Conservation (phyloP, 306 rosid genomes). For the Begonia peltatifolia region DNA sequence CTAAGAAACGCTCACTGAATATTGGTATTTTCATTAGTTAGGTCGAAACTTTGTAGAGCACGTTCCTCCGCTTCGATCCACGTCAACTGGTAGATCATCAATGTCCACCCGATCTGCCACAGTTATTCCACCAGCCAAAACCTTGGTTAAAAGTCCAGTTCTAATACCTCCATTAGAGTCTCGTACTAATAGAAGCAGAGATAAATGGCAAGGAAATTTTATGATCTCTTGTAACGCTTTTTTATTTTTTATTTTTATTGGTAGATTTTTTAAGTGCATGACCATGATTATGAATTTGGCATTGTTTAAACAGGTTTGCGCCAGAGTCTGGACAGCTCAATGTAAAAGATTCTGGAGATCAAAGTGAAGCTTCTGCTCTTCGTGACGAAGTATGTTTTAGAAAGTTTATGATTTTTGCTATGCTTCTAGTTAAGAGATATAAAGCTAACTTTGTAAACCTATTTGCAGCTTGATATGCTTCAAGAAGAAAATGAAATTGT, state of each 20-base stretch:
- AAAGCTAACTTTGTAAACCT: conserved; percentile 15
- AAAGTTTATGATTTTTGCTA: too few relatives aligned
- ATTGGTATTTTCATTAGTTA: conserved; percentile 36
- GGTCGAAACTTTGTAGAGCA: conserved; percentile 94
- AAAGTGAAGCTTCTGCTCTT: conserved; percentile 86
- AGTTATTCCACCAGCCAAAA: conserved; percentile 38
- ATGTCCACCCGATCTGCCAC: conserved; percentile 48
- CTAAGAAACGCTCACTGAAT: too few relatives aligned
- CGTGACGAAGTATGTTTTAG: conserved; percentile 68
- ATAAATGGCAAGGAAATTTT: conserved; percentile 36
- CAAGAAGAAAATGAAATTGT: conserved; percentile 64
- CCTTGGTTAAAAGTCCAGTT: conserved; percentile 48
- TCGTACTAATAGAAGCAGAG: conserved; percentile 49
- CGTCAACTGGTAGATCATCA: conserved; percentile 79
- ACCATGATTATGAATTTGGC: too few relatives aligned
- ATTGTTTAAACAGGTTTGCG: conserved; percentile 36
- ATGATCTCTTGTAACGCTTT: too few relatives aligned
- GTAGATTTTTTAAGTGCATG: too few relatives aligned
- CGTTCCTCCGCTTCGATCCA: conserved; percentile 58
- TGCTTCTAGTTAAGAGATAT: background rate
- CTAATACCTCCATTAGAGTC: conserved; percentile 86
- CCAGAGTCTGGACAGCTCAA: conserved; percentile 43
- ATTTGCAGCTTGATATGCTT: conserved; percentile 93
- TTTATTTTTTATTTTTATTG: too few relatives aligned
- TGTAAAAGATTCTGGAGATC: conserved; percentile 50